Percentiles rank a stretch among this genome's conserved stretches.
Evolutionary conservation across 768 basidiomycete genomes (phyloP).

Genomic region (Serendipita sp.): DNA sequence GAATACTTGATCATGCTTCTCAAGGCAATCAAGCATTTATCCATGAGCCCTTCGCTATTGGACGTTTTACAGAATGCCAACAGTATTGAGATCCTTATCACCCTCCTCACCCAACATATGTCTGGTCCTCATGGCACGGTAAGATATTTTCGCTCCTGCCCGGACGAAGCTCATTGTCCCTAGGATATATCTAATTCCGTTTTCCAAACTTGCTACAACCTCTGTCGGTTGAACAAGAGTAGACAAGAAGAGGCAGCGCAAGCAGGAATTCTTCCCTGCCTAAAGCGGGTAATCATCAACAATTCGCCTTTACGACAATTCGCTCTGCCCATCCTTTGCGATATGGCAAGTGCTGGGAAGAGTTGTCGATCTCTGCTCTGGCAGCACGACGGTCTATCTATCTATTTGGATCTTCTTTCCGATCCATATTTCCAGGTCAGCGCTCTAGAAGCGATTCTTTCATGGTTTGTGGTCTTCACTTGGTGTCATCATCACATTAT

Average conservation of each 20-base stretch:
- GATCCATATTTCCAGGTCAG: constrained; percentile 89
- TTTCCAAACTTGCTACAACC: constrained; percentile 94
- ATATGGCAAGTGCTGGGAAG: constrained; percentile 89
- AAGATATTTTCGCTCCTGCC: constrained; percentile 17
- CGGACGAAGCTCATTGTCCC: too few species aligned
- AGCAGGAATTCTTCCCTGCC: constrained; percentile 82
- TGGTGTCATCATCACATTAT: not conserved
- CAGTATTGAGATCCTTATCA: constrained; percentile 79
- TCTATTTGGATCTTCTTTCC: constrained; percentile 64
- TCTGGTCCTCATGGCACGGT: constrained; percentile 70
- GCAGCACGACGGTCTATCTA: constrained; percentile 78
- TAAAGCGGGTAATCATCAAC: constrained; percentile 76
- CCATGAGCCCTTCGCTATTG: constrained; percentile 79
- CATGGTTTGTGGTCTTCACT: constrained; percentile 43
- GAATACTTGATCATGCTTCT: constrained; percentile 78
- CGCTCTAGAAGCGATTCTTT: constrained; percentile 76
- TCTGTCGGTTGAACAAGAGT: constrained; percentile 85
- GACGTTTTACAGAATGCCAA: constrained; percentile 95
- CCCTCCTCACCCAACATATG: constrained; percentile 66
- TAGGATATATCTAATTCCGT: constrained; percentile 96
- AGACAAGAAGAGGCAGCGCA: constrained; percentile 96
- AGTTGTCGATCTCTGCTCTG: constrained; percentile 77
- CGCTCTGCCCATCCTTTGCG: constrained; percentile 90
- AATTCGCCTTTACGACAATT: constrained; percentile 93
- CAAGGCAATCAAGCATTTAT: constrained; percentile 91